These are phyloP conservation scores for Tephrocybe sp. DNA, from an alignment of 768 basidiomycete species.

Conservation along the genomic window DNA sequence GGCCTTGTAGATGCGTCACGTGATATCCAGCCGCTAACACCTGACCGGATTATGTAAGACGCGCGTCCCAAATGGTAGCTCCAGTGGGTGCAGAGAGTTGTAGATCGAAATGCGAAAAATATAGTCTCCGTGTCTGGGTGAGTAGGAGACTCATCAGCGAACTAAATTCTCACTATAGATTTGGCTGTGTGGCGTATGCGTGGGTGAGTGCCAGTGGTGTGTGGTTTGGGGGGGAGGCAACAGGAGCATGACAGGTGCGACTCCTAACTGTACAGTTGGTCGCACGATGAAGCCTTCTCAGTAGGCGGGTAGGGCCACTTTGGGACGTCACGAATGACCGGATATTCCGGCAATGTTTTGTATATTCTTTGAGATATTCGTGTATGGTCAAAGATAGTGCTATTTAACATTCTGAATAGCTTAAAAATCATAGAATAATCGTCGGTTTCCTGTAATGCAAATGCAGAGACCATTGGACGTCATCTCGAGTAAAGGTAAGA, in stretches of 20 bases:
- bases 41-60: too few relatives aligned
- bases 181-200: too few relatives aligned
- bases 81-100: too few relatives aligned
- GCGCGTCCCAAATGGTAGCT: too few relatives aligned
- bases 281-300: not conserved
- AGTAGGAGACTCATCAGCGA: too few relatives aligned
- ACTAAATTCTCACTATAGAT: too few relatives aligned
- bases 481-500: not conserved
- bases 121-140: too few relatives aligned
- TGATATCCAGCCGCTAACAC: too few relatives aligned
- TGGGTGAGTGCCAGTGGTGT: not conserved
- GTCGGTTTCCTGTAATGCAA: not conserved
- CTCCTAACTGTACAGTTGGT: not conserved
- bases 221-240: not conserved
- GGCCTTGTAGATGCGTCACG: too few relatives aligned
- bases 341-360: not conserved
- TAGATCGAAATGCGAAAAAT: too few relatives aligned
- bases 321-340: not conserved
- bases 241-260: not conserved
- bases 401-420: not conserved
- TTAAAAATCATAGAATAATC: not conserved
- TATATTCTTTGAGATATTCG: not conserved
- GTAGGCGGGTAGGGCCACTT: not conserved
- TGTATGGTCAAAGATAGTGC: not conserved
- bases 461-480: not conserved